Percentiles rank a stretch among this genome's conserved stretches.
Conservation (phyloP, 2,329 filamentous ascomycete species). For the Endoconidiophora polonica region DNA sequence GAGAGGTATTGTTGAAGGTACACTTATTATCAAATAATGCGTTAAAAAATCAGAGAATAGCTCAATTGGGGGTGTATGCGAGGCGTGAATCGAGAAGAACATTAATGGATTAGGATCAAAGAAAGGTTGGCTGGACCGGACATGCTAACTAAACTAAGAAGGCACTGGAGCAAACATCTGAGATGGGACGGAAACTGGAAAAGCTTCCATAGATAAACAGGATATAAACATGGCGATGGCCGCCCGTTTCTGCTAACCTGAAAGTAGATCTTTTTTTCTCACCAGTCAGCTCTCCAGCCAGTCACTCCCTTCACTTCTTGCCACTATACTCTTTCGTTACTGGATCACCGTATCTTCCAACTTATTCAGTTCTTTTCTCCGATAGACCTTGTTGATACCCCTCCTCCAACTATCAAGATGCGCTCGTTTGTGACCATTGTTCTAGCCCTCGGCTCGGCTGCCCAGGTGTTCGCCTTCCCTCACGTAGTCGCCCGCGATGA, state of each 20-base stretch:
- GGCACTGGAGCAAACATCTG: not conserved
- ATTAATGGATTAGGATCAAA: too few species aligned
- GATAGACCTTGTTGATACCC: not conserved
- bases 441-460: slow-evolving; percentile 6
- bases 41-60: too few species aligned
- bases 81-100: not conserved
- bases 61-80: too few species aligned
- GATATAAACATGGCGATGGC: slow-evolving; percentile 3
- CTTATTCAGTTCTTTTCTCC: not conserved
- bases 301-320: slow-evolving; percentile 5
- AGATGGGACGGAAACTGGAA: not conserved
- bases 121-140: not conserved
- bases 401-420: slow-evolving; percentile 3
- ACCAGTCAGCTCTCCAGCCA: not conserved
- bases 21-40: too few species aligned
- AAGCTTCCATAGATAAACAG: not conserved
- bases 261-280: slow-evolving; percentile 3
- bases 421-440: slow-evolving; percentile 2
- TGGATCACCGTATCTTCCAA: not conserved
- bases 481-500: not conserved
- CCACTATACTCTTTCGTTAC: not conserved
- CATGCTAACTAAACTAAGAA: slow-evolving; percentile 1
- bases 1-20: too few species aligned
- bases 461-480: slow-evolving; percentile 9
- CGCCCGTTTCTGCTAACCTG: not conserved